Evolutionary conservation across 176 grass and related monocot genomes (phyloP), one percentile per base, ranked within the genome.

Genomic region (Raddia distichophylla): DNA sequence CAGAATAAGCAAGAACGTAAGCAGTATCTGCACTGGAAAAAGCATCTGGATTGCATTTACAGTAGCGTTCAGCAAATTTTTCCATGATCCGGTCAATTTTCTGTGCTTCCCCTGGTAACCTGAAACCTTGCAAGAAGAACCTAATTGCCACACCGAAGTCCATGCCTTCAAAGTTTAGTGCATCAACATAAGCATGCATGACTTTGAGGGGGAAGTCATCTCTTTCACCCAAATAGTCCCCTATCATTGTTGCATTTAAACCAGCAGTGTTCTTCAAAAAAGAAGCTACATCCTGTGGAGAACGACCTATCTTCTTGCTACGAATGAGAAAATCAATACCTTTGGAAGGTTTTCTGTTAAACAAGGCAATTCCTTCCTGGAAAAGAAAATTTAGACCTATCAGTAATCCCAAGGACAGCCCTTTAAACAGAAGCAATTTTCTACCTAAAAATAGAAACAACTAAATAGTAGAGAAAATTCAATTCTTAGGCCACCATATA

Each of bases 81-180:
- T 98, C 96, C 96, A 98, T 98, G 72, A 98, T 93, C 42, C 93
- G 91, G 56, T 98, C 96, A 89, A 95, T 98, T 87, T 98, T 98
- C 81, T 95, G 96, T 88, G 96, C 93, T 91, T 98, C 96, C 80
- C 93, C 96, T 60, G 96, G 96, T 62, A 98, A 83, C 48, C 89
- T 93, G 79, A 98, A 98, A 84, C 93, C 93, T 88, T 84, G 89
- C 63, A 98, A 89, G 86, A 95, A 95, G 73, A 88, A 93, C 54
- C 93, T 95, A 77, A 95, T 98, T 35, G 96, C 96, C 82, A 93
- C 89, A 80, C 93, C 93, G 37, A 98, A 98, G 80, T 98, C 89
- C 96, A 95, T 93, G 46, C 78, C 81, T 80, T 95, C 49, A 50
- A 98, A 95, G 71, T 98, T 83, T 33, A 95, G 80, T 79, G 96